A percentile compares a stretch with the other conserved stretches of the same genome.
Conservation (phyloP, 2,329 filamentous ascomycete genomes). For the Apiospora marii region DNA sequence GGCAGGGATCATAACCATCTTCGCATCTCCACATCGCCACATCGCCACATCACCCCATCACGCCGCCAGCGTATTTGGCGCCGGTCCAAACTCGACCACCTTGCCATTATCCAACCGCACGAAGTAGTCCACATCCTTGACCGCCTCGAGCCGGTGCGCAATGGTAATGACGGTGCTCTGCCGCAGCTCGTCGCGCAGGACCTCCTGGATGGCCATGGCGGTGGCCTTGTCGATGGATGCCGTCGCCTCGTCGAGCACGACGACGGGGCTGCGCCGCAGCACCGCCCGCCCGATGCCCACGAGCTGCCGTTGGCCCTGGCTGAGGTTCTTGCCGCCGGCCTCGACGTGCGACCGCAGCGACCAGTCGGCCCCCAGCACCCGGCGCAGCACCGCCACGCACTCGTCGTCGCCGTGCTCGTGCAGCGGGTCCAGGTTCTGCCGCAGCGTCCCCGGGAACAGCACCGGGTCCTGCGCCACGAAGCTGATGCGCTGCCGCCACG, state of each 20-base stretch:
- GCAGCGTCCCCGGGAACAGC: conserved; percentile 64
- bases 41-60: background rate
- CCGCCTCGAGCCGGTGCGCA: conserved; percentile 70
- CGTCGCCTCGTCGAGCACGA: conserved; percentile 71
- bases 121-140: conserved; percentile 64
- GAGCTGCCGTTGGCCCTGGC: conserved; percentile 69
- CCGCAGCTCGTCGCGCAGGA: conserved; percentile 62
- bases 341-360: conserved; percentile 60
- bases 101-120: conserved; percentile 60
- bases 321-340: conserved; percentile 67
- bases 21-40: too few species aligned
- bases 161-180: conserved; percentile 70
- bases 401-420: conserved; percentile 62
- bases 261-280: conserved; percentile 65
- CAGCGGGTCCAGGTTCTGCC: conserved; percentile 74
- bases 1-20: background rate
- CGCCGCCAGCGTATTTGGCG: background rate
- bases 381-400: conserved; percentile 60
- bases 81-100: conserved; percentile 58
- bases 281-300: conserved; percentile 68
- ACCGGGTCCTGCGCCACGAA: conserved; percentile 72
- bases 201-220: conserved; percentile 63
- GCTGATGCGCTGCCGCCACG: conserved; percentile 64
- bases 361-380: conserved; percentile 64
- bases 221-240: conserved; percentile 69